A percentile compares a stretch with the other conserved stretches of the same genome.
Evolutionary conservation across 176 grass and related monocot genomes (phyloP).

Genomic region (Cymbopogon citratus): DNA sequence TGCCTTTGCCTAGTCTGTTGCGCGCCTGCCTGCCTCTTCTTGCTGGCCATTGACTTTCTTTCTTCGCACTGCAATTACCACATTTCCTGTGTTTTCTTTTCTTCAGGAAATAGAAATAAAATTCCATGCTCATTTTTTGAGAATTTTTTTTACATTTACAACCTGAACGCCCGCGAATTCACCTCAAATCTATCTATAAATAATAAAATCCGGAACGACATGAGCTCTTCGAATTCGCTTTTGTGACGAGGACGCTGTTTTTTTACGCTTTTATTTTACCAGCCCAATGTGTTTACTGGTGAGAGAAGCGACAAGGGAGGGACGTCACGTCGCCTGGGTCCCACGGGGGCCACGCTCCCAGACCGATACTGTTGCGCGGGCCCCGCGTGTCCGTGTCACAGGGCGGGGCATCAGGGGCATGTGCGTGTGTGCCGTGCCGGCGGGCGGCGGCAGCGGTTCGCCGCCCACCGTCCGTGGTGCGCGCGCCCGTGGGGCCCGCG

Average conservation of each 20-base stretch:
- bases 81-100: neutral
- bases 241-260: no score
- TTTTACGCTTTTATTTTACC: no score
- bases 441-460: conserved; percentile 48
- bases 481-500: conserved; percentile 7
- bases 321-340: neutral
- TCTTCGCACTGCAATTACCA: no score
- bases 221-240: no score
- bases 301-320: no score
- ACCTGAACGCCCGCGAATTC: neutral
- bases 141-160: no score
- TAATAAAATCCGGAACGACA: no score
- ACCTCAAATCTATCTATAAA: neutral
- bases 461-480: conserved; percentile 64
- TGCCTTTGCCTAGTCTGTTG: neutral
- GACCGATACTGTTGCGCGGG: neutral
- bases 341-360: neutral
- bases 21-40: no score
- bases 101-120: no score
- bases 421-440: neutral
- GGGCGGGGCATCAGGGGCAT: neutral
- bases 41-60: neutral
- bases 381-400: neutral
- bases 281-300: no score
- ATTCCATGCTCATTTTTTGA: no score